Evolutionary conservation across 2,329 filamentous ascomycete species (phyloP).

Genomic region (Neonectria hederae): DNA sequence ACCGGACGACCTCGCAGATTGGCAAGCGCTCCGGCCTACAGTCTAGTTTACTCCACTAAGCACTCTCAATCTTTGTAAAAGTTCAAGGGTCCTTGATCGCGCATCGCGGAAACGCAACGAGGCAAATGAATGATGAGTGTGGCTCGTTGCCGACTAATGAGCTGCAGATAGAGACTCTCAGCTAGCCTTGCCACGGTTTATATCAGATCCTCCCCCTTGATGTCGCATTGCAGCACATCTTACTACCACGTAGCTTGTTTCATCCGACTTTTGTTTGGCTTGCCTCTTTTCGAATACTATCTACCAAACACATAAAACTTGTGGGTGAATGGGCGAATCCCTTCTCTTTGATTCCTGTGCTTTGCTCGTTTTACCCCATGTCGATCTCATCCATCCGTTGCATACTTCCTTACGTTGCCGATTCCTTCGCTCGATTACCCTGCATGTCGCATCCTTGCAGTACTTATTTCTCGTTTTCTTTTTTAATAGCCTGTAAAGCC

Average conservation of each 20-base stretch:
- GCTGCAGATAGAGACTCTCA: slow-evolving; percentile 11
- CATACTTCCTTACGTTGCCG: not conserved
- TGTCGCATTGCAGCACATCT: slow-evolving; percentile 20
- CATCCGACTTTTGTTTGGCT: not conserved
- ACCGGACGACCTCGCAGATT: slow-evolving; percentile 17
- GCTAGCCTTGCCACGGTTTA: slow-evolving; percentile 9
- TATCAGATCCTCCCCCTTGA: slow-evolving; percentile 13
- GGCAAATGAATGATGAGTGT: slow-evolving; percentile 7
- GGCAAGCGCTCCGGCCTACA: slow-evolving; percentile 19
- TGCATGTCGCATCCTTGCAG: slow-evolving; percentile 6
- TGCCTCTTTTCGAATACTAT: not conserved
- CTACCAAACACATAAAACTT: not conserved
- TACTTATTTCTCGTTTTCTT: not conserved
- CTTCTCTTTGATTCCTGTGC: not conserved
- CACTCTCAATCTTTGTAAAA: not conserved
- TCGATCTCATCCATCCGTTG: not conserved
- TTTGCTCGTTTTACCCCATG: not conserved
- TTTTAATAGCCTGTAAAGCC: not conserved
- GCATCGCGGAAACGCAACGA: not conserved
- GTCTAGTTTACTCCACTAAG: not conserved
- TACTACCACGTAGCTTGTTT: not conserved
- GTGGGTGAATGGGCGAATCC: slow-evolving; percentile 16
- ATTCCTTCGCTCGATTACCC: not conserved
- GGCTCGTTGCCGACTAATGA: not conserved
- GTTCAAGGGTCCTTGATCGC: slow-evolving; percentile 15